Conservation (phyloP, 257 asterid genomes). For the Nicotiana knightiana region DNA sequence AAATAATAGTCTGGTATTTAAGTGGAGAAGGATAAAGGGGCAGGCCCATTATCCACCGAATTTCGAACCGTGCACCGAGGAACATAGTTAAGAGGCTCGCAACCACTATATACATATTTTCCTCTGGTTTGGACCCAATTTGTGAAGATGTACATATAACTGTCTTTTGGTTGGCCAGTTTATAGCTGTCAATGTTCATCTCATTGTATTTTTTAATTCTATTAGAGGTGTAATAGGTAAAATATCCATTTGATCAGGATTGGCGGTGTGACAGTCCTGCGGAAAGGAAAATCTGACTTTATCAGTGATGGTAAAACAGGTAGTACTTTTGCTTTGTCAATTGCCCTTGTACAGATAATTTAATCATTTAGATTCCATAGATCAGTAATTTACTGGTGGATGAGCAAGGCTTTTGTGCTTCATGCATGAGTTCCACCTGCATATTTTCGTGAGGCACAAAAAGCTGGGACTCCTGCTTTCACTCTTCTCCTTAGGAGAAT, state of each 20-base stretch:
- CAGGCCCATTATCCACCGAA: background rate
- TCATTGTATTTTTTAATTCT: background rate
- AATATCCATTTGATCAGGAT: constrained; percentile 40
- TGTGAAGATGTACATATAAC: background rate
- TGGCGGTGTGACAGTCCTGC: constrained; percentile 75
- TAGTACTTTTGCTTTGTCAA: constrained; percentile 18
- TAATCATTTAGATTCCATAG: background rate
- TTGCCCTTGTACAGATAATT: background rate
- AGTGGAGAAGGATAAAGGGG: background rate
- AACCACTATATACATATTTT: background rate
- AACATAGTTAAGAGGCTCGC: background rate
- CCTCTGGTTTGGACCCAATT: background rate
- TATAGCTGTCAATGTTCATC: background rate
- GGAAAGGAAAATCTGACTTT: constrained; percentile 74
- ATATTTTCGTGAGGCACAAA: background rate
- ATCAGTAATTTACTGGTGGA: background rate
- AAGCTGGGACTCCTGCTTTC: background rate
- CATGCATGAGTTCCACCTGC: background rate
- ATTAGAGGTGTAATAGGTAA: background rate
- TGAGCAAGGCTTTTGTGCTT: background rate
- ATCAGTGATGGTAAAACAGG: constrained; percentile 84
- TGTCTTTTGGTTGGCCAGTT: background rate
- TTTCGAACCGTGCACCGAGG: background rate
- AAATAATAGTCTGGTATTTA: background rate
- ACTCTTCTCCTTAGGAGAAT: background rate